These are phyloP conservation scores for Senna siamea DNA, from an alignment of 306 rosid species.

Conservation along the genomic window DNA sequence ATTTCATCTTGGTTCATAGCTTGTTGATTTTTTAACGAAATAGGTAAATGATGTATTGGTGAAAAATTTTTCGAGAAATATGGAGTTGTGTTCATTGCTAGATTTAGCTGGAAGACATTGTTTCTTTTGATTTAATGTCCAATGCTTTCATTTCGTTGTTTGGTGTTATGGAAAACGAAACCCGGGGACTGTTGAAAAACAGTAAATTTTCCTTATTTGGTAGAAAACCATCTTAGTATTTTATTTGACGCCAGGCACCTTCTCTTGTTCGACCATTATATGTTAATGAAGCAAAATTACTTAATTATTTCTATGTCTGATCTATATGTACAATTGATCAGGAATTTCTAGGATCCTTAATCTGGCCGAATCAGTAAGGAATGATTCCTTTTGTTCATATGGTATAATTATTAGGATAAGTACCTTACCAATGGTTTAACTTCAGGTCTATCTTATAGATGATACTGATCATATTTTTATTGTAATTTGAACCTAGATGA, in stretches of 20 bases:
- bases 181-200: neutral
- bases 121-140: neutral
- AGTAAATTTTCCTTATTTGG: neutral
- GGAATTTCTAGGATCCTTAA: neutral
- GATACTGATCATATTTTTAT: neutral
- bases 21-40: slow-evolving; percentile 1
- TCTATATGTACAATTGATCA: neutral
- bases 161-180: neutral
- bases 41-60: neutral
- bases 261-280: neutral
- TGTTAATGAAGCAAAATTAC: neutral
- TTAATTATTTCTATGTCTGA: neutral
- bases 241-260: neutral
- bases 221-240: neutral
- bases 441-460: neutral
- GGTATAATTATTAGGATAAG: neutral
- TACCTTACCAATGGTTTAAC: neutral
- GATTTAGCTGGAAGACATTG: neutral
- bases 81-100: neutral
- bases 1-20: neutral
- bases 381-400: neutral
- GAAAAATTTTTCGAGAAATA: neutral
- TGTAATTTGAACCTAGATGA: neutral
- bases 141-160: neutral
- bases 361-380: neutral